Evolutionary conservation across 1,284 basidiomycete species (phyloP).

Genomic region (Sparassis latifolia): DNA sequence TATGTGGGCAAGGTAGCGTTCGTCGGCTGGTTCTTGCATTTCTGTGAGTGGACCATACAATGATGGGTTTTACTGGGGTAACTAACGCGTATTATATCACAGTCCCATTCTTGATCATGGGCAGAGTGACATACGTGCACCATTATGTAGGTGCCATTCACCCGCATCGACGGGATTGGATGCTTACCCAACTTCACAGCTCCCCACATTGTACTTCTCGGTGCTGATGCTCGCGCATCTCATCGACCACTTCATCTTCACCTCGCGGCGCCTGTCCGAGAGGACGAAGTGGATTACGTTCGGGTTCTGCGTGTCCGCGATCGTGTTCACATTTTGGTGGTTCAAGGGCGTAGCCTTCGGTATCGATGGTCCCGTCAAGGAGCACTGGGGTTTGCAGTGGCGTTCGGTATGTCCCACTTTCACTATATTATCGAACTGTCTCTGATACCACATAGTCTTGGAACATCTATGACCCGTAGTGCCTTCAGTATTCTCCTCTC

Average conservation of each 20-base stretch:
- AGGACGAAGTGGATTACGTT: conserved; percentile 73
- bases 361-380: conserved; percentile 76
- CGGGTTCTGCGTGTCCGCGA: conserved; percentile 47
- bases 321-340: conserved; percentile 88
- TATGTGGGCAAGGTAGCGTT: conserved; percentile 91
- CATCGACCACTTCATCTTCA: conserved; percentile 89
- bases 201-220: conserved; percentile 94
- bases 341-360: conserved; percentile 88
- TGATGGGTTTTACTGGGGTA: not conserved
- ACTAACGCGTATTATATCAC: conserved; percentile 2
- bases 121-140: conserved; percentile 86
- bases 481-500: not conserved
- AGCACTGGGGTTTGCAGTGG: conserved; percentile 79
- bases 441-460: conserved; percentile 25
- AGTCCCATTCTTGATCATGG: conserved; percentile 97
- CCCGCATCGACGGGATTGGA: not conserved
- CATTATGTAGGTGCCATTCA: conserved; percentile 59
- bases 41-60: conserved; percentile 40
- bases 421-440: not conserved
- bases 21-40: conserved; percentile 92
- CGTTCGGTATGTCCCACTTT: conserved; percentile 51
- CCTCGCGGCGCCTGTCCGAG: conserved; percentile 54
- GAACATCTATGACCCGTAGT: conserved; percentile 35
- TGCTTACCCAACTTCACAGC: conserved; percentile 32
- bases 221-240: conserved; percentile 89